Evolutionary conservation across 2,329 filamentous ascomycete species (phyloP).

Genomic region (Penicillium crustosum): DNA sequence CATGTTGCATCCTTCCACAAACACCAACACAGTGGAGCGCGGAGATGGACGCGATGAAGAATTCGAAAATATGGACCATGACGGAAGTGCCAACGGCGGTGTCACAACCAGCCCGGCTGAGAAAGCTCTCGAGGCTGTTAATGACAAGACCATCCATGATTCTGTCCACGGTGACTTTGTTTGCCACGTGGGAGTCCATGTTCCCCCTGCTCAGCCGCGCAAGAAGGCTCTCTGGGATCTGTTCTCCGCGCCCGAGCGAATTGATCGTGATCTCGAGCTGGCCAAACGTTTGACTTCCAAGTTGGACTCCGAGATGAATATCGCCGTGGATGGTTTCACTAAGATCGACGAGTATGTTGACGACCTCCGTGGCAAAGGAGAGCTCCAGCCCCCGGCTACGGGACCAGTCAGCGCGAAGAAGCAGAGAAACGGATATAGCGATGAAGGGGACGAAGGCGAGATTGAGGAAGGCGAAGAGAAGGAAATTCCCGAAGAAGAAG

Average conservation of each 20-base stretch:
- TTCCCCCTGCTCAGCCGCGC: constrained; percentile 77
- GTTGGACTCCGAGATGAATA: constrained; percentile 79
- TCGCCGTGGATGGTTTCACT: constrained; percentile 70
- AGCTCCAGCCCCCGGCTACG: constrained; percentile 64
- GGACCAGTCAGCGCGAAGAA: constrained; percentile 49
- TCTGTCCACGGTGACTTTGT: constrained; percentile 92
- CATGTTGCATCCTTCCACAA: constrained; percentile 79
- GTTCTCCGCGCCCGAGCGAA: constrained; percentile 89
- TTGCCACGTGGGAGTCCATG: constrained; percentile 94
- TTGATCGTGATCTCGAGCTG: constrained; percentile 84
- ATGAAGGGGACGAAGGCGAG: constrained; percentile 54
- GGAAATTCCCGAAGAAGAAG: constrained; percentile 64
- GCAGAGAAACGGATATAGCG: constrained; percentile 54
- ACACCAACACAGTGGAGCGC: constrained; percentile 66
- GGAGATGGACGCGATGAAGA: constrained; percentile 71
- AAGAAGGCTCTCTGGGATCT: constrained; percentile 98
- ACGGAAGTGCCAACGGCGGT: constrained; percentile 34
- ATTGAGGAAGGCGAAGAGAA: constrained; percentile 81
- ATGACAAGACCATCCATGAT: constrained; percentile 96
- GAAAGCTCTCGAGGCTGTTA: constrained; percentile 88
- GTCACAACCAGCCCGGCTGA: constrained; percentile 62
- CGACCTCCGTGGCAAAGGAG: constrained; percentile 71
- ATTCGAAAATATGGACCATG: constrained; percentile 53
- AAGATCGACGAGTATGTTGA: constrained; percentile 88
- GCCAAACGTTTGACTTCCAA: constrained; percentile 79